These are phyloP conservation scores for Neonectria coccinea DNA, from an alignment of 2,329 filamentous ascomycete genomes.

Conservation along the genomic window DNA sequence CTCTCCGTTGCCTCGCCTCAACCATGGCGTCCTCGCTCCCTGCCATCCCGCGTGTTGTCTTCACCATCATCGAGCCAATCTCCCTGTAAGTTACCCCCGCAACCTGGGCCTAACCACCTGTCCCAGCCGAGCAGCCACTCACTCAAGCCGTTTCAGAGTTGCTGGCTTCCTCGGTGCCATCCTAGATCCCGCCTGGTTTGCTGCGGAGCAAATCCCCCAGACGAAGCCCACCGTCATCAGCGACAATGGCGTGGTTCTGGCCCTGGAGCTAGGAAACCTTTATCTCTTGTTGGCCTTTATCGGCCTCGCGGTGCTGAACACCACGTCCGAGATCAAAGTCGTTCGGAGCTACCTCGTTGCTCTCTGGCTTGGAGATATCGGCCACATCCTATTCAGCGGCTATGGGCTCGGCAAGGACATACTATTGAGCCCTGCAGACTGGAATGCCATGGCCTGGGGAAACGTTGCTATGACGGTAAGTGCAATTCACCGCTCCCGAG, in stretches of 20 bases:
- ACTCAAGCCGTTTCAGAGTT: constrained; percentile 57
- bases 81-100: constrained; percentile 65
- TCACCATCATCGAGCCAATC: constrained; percentile 76
- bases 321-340: constrained; percentile 73
- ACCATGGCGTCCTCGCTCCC: constrained; percentile 73
- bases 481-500: not conserved
- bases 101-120: constrained; percentile 17
- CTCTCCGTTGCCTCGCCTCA: not conserved
- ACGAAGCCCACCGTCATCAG: constrained; percentile 51
- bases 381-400: constrained; percentile 72
- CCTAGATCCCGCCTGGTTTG: constrained; percentile 70
- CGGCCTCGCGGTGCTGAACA: constrained; percentile 72
- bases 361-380: constrained; percentile 74
- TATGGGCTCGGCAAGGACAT: constrained; percentile 68
- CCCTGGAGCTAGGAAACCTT: constrained; percentile 76
- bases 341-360: constrained; percentile 75
- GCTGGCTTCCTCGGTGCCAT: constrained; percentile 69
- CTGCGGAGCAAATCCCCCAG: constrained; percentile 68
- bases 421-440: constrained; percentile 64
- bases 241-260: constrained; percentile 66
- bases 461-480: constrained; percentile 75
- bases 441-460: constrained; percentile 80
- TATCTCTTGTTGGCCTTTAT: constrained; percentile 75
- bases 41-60: constrained; percentile 71
- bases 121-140: constrained; percentile 3